phyloP scores from a whole-genome alignment of 179 eudicot genomes.

The Silene noctiflora region DNA sequence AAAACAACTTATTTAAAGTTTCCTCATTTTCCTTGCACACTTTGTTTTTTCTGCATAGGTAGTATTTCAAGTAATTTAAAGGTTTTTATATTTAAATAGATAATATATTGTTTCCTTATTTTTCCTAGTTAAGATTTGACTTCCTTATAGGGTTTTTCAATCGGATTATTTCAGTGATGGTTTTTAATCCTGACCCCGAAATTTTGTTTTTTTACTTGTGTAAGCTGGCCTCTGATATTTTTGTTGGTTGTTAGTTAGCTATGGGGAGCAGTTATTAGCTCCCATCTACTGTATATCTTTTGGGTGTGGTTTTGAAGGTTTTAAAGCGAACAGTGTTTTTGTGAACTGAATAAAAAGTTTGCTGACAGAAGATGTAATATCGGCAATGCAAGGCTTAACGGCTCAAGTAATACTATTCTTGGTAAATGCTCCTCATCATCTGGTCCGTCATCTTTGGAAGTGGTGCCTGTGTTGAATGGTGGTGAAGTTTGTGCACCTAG shows the following conservation, averaged over 20 bases:
- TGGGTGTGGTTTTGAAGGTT: conserved; percentile 9
- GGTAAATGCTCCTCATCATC: conserved; percentile 23
- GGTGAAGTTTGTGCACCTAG: conserved; percentile 24
- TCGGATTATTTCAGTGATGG: not conserved
- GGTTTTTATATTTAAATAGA: not conserved
- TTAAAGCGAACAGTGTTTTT: not conserved
- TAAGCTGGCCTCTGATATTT: not conserved
- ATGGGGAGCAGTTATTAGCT: not conserved
- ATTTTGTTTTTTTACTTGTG: too few species aligned
- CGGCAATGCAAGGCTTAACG: conserved; percentile 21
- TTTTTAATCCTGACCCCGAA: not conserved
- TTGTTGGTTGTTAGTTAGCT: not conserved
- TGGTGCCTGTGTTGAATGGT: conserved; percentile 24
- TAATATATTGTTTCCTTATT: not conserved
- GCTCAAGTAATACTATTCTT: conserved; percentile 5
- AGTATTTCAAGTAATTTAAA: not conserved
- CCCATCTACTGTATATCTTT: not conserved
- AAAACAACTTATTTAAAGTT: not conserved
- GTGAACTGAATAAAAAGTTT: conserved; percentile 8
- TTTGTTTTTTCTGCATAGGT: not conserved
- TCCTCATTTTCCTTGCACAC: not conserved
- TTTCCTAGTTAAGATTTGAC: not conserved
- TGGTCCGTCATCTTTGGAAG: conserved; percentile 24
- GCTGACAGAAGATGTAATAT: conserved; percentile 17
- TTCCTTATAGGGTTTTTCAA: not conserved